Base-by-base conservation (phyloP, 1,139 yeast species). In the Zhuliangozyma blackwelliae region DNA sequence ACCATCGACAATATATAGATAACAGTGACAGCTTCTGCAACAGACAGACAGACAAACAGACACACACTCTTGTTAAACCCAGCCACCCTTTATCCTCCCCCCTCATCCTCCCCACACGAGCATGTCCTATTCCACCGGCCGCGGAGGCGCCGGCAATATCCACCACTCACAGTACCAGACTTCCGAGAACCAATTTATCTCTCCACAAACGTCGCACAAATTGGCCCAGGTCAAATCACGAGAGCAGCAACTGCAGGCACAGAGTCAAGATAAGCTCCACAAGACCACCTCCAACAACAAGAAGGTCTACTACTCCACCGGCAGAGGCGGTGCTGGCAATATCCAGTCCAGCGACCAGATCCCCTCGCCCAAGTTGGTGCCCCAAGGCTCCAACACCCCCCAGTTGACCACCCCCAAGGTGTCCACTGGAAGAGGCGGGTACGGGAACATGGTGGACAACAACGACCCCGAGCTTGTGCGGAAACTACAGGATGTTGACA, bases 321-420 rank as follows among this genome's bases (percentile, higher is more conserved):
- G 92, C 9, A 70, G 94, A 45, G 94, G 94, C 9, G 92, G 94
- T 5, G 85, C 86, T 1, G 92, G 92, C 7, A 84, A 84, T 54
- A 78, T 84, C 40, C 68, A 73, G 46, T 48, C 66, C 1, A 63
- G 78, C 8, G 53, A 51, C 31, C 56, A 65, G 30, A 55, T 65
- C 28, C 78, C 80, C 7, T 69, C 78, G 9, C 83, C 83, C 3
- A 72, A 68, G 38, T 55, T 76, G 28, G 75, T 71, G 1, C 76
- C 79, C 5, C 79, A 77, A 49, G 87, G 86, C 2, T 75, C 82
- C 22, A 77, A 72, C 44, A 76, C 84, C 16, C 92, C 90, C 16
- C 75, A 66, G 47, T 63, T 83, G 38, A 61, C 69, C 35, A 76
- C 78, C 28, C 73, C 76, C 22, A 72, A 75, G 27, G 77, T 79